phyloP scores from a whole-genome alignment of 805 yeast species.

The Geotrichum ghanense region DNA sequence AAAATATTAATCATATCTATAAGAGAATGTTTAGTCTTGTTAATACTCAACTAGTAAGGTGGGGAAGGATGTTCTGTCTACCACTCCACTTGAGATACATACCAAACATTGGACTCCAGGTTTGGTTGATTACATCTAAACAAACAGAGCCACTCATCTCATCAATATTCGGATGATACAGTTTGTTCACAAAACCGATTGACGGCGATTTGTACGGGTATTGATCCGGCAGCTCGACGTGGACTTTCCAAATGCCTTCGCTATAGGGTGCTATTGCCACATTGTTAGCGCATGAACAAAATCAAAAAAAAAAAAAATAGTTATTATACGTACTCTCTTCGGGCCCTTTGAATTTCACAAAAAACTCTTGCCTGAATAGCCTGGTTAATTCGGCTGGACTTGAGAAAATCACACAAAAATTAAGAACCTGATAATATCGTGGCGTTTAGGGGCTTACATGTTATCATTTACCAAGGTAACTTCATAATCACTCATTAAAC shows the following conservation, averaged over 20 bases:
- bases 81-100: constrained; percentile 1
- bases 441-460: constrained; percentile 30
- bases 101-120: constrained; percentile 97
- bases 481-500: constrained; percentile 84
- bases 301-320: neutral
- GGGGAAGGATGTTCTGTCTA: neutral
- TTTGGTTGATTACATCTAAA: constrained; percentile 89
- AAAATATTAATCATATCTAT: constrained; percentile 66
- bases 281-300: neutral
- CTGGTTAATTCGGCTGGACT: neutral
- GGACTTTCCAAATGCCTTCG: constrained; percentile 81
- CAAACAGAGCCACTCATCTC: constrained; percentile 84
- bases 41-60: too few species aligned
- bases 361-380: constrained; percentile 56
- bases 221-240: constrained; percentile 89
- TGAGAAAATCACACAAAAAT: too few species aligned
- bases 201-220: constrained; percentile 95
- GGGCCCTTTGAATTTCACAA: constrained; percentile 80
- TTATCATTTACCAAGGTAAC: constrained; percentile 73
- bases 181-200: constrained; percentile 83
- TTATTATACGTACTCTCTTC: constrained; percentile 34
- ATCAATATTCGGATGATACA: constrained; percentile 92
- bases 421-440: too few species aligned
- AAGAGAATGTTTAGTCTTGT: too few species aligned
- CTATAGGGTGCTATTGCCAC: constrained; percentile 67